These are phyloP conservation scores for Ophiostoma montium DNA, from an alignment of 2,329 filamentous ascomycete species.

Conservation along the genomic window DNA sequence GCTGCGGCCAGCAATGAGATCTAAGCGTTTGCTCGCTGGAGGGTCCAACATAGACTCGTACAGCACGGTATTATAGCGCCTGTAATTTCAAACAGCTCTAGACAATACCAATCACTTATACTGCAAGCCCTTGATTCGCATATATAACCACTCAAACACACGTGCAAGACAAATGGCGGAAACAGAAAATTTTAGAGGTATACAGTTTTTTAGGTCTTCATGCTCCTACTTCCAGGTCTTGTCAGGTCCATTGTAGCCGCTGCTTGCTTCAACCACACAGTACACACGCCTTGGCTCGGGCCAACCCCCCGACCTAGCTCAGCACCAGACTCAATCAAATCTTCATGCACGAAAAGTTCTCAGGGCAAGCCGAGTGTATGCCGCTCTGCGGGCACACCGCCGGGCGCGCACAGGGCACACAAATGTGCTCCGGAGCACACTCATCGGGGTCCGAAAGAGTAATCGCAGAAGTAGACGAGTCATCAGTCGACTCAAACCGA, in stretches of 20 bases:
- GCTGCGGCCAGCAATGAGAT: neutral
- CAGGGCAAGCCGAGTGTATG: conserved; percentile 6
- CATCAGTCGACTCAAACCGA: neutral
- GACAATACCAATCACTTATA: too few relatives aligned
- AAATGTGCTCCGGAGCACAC: conserved; percentile 20
- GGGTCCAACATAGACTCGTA: neutral
- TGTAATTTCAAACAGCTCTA: too few relatives aligned
- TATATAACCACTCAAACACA: too few relatives aligned
- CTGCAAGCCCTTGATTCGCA: too few relatives aligned
- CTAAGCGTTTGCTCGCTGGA: neutral
- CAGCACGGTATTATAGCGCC: too few relatives aligned
- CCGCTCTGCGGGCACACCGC: conserved; percentile 7
- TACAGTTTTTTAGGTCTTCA: too few relatives aligned
- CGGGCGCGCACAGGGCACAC: conserved; percentile 4
- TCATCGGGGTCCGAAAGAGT: conserved; percentile 11
- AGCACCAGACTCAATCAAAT: neutral
- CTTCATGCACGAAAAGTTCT: conserved; percentile 7
- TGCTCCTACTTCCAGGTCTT: too few relatives aligned
- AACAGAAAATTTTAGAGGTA: too few relatives aligned
- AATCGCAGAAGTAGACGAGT: too few relatives aligned
- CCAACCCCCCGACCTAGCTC: neutral
- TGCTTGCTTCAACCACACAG: too few relatives aligned
- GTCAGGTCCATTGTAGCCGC: too few relatives aligned
- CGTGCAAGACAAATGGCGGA: too few relatives aligned
- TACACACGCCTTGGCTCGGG: neutral